These are phyloP conservation scores for Otatea glauca DNA, from an alignment of 176 grass and related monocot genomes.

Conservation along the genomic window DNA sequence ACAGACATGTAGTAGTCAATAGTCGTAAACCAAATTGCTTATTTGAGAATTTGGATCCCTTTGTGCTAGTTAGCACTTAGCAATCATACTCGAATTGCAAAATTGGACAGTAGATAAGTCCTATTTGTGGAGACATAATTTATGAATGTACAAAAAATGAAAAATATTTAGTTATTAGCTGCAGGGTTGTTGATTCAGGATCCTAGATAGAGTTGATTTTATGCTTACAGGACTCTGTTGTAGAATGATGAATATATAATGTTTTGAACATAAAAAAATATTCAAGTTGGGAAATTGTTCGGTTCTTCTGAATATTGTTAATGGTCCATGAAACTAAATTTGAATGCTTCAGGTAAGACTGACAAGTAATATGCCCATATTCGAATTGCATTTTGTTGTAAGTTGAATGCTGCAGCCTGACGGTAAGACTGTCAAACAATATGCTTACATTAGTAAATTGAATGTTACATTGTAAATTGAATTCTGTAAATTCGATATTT, in stretches of 20 bases:
- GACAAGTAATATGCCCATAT: slow-evolving; percentile 6
- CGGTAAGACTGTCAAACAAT: not conserved
- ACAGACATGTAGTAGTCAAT: not conserved
- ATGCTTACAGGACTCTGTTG: not conserved
- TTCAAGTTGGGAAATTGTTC: slow-evolving; percentile 9
- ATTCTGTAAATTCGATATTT: not conserved
- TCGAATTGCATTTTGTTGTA: slow-evolving; percentile 2
- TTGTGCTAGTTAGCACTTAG: not conserved
- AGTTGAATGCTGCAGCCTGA: slow-evolving; percentile 15
- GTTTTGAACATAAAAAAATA: not conserved
- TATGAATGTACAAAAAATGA: slow-evolving; percentile 1
- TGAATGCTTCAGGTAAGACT: not conserved
- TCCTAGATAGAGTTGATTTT: not conserved
- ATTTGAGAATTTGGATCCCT: not conserved
- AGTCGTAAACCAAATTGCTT: not conserved
- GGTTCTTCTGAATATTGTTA: not conserved
- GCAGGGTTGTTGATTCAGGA: not conserved
- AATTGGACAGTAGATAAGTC: not conserved
- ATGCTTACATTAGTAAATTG: not conserved
- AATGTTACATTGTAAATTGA: slow-evolving; percentile 13
- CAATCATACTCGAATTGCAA: not conserved
- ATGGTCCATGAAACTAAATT: slow-evolving; percentile 22
- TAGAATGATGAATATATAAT: not conserved
- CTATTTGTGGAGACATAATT: not conserved
- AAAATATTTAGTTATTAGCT: not conserved